These are phyloP conservation scores for Actinomortierella ambigua DNA, from an alignment of 371 early-diverging fungal genomes.

Conservation along the genomic window DNA sequence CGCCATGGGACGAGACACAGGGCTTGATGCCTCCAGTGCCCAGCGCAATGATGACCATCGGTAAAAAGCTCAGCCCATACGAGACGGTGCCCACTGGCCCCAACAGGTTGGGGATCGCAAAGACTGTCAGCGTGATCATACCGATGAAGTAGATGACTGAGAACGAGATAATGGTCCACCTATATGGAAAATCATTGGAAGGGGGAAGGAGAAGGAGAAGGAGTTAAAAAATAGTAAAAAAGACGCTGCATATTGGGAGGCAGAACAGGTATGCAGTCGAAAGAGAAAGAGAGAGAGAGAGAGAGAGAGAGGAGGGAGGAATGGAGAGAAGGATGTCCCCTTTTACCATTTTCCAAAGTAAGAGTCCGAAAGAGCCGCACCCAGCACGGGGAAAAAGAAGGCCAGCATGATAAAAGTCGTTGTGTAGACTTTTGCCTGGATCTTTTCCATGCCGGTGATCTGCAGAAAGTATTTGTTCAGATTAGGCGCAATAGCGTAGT, in stretches of 20 bases:
- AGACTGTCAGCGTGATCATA: not conserved
- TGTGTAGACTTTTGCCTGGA: constrained; percentile 10
- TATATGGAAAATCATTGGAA: no score
- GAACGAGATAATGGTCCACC: no score
- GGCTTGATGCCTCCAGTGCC: constrained; percentile 56
- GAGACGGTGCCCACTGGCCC: constrained; percentile 1
- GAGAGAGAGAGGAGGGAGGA: no score
- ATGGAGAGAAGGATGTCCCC: no score
- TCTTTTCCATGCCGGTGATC: constrained; percentile 1
- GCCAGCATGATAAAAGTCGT: constrained; percentile 52
- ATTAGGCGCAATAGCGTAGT: constrained; percentile 8
- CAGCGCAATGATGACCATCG: constrained; percentile 5
- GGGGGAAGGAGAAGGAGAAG: no score
- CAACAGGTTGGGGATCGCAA: constrained; percentile 6
- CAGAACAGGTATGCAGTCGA: no score
- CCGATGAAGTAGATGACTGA: constrained; percentile 10
- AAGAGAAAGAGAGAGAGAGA: no score
- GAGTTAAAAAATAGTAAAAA: no score
- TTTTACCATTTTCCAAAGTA: no score
- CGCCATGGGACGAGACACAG: constrained; percentile 63
- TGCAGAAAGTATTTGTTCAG: constrained; percentile 5
- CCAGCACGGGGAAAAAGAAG: constrained; percentile 61
- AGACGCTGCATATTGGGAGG: no score
- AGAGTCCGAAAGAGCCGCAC: constrained; percentile 63
- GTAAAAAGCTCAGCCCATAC: no score